Percentiles rank a stretch among this genome's conserved stretches.
Conservation (phyloP, 2,329 filamentous ascomycete genomes). For the Hypoxylon sp. region DNA sequence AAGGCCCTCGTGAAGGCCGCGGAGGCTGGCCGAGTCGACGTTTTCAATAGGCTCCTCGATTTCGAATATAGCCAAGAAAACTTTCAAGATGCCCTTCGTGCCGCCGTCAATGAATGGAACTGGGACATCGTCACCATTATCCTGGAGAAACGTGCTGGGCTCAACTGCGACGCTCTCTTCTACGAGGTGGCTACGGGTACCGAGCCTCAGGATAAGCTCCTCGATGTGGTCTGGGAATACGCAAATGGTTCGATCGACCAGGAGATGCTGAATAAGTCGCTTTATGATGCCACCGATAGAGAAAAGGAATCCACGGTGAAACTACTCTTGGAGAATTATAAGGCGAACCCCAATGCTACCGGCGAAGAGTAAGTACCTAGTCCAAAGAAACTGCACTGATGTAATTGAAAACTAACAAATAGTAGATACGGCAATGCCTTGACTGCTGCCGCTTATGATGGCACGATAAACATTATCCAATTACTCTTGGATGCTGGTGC, state of each 20-base stretch:
- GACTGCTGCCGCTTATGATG: slow-evolving; percentile 56
- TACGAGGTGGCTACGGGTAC: slow-evolving; percentile 50
- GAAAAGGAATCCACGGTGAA: slow-evolving; percentile 55
- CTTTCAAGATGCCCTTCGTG: slow-evolving; percentile 52
- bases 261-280: slow-evolving; percentile 50
- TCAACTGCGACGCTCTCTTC: slow-evolving; percentile 54
- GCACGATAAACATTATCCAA: slow-evolving; percentile 49
- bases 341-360: slow-evolving; percentile 54
- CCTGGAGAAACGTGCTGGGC: slow-evolving; percentile 49
- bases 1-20: slow-evolving; percentile 56
- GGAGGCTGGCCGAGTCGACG: slow-evolving; percentile 54
- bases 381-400: background rate
- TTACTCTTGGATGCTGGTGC: slow-evolving; percentile 52
- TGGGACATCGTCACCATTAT: slow-evolving; percentile 55
- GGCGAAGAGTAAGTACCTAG: slow-evolving; percentile 52
- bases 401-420: slow-evolving; percentile 14
- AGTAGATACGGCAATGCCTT: slow-evolving; percentile 52
- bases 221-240: slow-evolving; percentile 55
- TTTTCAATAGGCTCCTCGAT: slow-evolving; percentile 55
- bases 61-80: slow-evolving; percentile 50
- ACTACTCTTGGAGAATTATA: slow-evolving; percentile 52
- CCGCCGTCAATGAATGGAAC: slow-evolving; percentile 50
- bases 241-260: slow-evolving; percentile 50
- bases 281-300: slow-evolving; percentile 56
- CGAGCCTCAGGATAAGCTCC: slow-evolving; percentile 52